phyloP scores from a whole-genome alignment of 805 yeast species.

The Hagleromyces aurorensis region DNA sequence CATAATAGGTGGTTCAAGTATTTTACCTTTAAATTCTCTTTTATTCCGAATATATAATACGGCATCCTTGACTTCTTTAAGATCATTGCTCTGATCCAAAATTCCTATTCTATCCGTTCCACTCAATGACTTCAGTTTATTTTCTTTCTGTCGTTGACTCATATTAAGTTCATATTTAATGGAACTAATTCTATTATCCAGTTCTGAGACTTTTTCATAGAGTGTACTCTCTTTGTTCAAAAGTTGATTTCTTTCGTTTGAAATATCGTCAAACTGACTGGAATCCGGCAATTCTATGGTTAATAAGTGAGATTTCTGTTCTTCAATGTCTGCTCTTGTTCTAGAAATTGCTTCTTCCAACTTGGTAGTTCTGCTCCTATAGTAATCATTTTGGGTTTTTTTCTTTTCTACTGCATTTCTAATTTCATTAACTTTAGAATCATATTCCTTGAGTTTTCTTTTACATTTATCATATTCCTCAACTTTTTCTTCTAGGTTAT shows the following conservation, averaged over 20 bases:
- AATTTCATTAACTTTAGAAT: constrained; percentile 4
- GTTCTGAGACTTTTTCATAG: constrained; percentile 13
- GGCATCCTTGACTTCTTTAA: constrained; percentile 30
- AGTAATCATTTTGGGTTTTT: constrained; percentile 15
- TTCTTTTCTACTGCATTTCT: constrained; percentile 14
- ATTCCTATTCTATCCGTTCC: constrained; percentile 46
- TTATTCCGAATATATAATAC: constrained; percentile 29
- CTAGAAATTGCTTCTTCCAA: constrained; percentile 11
- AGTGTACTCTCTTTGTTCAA: constrained; percentile 14
- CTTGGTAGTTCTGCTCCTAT: constrained; percentile 16
- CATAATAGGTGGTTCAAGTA: constrained; percentile 70
- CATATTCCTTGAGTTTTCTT: constrained; percentile 6
- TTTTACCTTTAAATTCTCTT: constrained; percentile 34
- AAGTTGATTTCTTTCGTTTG: constrained; percentile 19
- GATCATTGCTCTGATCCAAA: constrained; percentile 32
- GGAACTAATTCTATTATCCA: constrained; percentile 28
- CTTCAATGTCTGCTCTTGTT: constrained; percentile 7
- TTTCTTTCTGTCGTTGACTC: constrained; percentile 29
- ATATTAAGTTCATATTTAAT: constrained; percentile 36
- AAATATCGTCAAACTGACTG: constrained; percentile 9
- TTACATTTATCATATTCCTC: constrained; percentile 30
- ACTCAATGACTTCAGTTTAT: constrained; percentile 32
- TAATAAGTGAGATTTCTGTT: constrained; percentile 5
- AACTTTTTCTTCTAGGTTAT: constrained; percentile 31
- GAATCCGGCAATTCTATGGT: constrained; percentile 13